Conservation (phyloP, 768 basidiomycete species). For the Fibroporia radiculosa region DNA sequence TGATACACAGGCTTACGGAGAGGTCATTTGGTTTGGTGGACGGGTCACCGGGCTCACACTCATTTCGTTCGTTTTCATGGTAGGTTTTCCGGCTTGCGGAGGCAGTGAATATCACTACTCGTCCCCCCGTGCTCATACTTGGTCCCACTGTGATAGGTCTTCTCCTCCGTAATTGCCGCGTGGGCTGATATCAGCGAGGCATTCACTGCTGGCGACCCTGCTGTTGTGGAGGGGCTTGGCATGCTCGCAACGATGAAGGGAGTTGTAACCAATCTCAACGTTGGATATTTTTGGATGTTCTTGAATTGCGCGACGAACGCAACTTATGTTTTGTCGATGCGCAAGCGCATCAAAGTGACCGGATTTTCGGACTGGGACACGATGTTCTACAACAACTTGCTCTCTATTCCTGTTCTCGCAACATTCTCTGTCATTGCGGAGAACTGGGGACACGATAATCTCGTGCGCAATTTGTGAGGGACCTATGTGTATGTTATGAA, state of each 20-base stretch:
- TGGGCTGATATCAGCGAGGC: slow-evolving; percentile 71
- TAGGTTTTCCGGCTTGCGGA: slow-evolving; percentile 24
- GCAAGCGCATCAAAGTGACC: slow-evolving; percentile 90
- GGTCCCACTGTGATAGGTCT: slow-evolving; percentile 42
- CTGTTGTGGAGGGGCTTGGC: slow-evolving; percentile 17
- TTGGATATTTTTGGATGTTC: slow-evolving; percentile 96
- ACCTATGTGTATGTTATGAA: not conserved
- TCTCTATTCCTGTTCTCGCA: slow-evolving; percentile 86
- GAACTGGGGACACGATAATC: slow-evolving; percentile 79
- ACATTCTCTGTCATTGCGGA: slow-evolving; percentile 80
- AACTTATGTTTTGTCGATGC: slow-evolving; percentile 90
- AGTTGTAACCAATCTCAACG: slow-evolving; percentile 49
- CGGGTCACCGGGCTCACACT: slow-evolving; percentile 82
- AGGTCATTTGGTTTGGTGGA: slow-evolving; percentile 95
- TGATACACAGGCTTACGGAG: slow-evolving; percentile 86
- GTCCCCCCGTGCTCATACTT: not conserved
- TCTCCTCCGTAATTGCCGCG: slow-evolving; percentile 96
- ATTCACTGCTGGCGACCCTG: slow-evolving; percentile 26
- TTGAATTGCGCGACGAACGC: slow-evolving; percentile 87
- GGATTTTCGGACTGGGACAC: slow-evolving; percentile 98
- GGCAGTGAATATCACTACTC: no score
- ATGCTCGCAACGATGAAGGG: slow-evolving; percentile 31
- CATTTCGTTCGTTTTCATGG: slow-evolving; percentile 90
- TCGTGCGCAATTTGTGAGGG: slow-evolving; percentile 85
- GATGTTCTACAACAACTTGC: slow-evolving; percentile 97